Percentiles rank a stretch among this genome's conserved stretches.
Conservation (phyloP, 176 grass and related monocot species). For the Olyra latifolia region DNA sequence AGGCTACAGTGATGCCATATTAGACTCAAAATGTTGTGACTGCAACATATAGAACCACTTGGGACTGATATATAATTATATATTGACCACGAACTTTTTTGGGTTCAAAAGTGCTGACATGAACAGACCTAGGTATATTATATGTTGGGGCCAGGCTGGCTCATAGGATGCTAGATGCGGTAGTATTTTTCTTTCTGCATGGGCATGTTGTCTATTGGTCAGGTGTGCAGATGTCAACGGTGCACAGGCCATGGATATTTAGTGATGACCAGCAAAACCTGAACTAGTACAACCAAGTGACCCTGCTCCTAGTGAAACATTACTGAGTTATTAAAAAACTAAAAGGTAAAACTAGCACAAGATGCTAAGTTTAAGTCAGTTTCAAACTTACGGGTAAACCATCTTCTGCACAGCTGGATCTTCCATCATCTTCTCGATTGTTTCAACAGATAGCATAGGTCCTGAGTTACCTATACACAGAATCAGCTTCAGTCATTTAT, state of each 20-base stretch:
- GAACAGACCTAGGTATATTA: background rate
- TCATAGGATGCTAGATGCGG: background rate
- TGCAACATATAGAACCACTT: background rate
- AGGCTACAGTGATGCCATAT: background rate
- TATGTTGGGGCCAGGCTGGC: background rate
- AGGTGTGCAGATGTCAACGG: background rate
- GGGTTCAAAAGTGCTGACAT: background rate
- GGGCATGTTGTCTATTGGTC: background rate
- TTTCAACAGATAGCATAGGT: constrained; percentile 75
- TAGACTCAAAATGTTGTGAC: background rate
- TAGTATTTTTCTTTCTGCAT: background rate
- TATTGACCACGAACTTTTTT: background rate
- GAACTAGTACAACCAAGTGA: constrained; percentile 5
- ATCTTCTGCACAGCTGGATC: constrained; percentile 95
- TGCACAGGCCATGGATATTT: background rate
- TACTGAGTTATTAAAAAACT: background rate
- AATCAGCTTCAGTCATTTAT: constrained; percentile 30
- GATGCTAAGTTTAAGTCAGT: background rate
- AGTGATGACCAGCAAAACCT: background rate
- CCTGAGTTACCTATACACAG: constrained; percentile 45
- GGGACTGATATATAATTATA: background rate
- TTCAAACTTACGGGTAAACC: constrained; percentile 92
- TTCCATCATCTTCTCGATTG: constrained; percentile 99
- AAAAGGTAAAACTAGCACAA: constrained; percentile 9
- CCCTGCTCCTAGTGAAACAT: background rate